Evolutionary conservation across 192 early-diverging fungal species (phyloP).

Genomic region (Mortierella alpina): DNA sequence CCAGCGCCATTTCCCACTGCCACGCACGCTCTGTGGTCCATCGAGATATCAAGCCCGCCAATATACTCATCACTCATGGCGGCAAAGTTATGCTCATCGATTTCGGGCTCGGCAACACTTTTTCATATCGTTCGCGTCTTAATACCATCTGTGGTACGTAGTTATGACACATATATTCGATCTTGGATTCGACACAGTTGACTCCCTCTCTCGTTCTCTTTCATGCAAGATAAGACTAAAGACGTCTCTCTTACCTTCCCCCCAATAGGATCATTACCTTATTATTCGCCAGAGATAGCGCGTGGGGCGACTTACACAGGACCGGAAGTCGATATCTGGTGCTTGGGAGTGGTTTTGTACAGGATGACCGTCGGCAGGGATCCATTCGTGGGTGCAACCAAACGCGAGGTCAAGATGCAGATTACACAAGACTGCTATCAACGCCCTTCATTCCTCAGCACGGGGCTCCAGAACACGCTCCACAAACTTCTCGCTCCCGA

Average conservation of each 20-base stretch:
- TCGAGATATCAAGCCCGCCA: conserved; percentile 88
- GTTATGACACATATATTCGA: neutral
- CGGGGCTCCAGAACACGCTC: conserved; percentile 54
- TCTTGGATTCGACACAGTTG: neutral
- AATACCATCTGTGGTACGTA: conserved; percentile 87
- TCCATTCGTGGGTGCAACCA: conserved; percentile 61
- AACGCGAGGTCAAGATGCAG: conserved; percentile 64
- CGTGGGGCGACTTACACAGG: conserved; percentile 90
- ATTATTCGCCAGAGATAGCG: conserved; percentile 91
- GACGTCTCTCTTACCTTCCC: neutral
- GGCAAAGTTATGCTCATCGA: conserved; percentile 89
- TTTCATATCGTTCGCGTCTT: conserved; percentile 71
- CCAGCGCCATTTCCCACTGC: conserved; percentile 80
- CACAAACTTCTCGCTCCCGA: conserved; percentile 58
- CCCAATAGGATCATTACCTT: conserved; percentile 81
- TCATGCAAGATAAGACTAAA: neutral
- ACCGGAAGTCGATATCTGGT: conserved; percentile 97
- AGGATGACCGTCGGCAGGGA: conserved; percentile 75
- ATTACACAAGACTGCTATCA: conserved; percentile 54
- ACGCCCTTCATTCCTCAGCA: conserved; percentile 56
- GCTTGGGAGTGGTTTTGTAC: conserved; percentile 90
- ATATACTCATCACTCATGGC: conserved; percentile 81
- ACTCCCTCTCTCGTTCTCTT: neutral
- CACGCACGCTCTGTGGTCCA: conserved; percentile 82
- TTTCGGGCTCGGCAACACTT: conserved; percentile 91